Percentiles rank a stretch among this genome's conserved stretches.
Evolutionary conservation across 352 stramenopile genomes (phyloP).

Genomic region (Globisporangium middletonii): DNA sequence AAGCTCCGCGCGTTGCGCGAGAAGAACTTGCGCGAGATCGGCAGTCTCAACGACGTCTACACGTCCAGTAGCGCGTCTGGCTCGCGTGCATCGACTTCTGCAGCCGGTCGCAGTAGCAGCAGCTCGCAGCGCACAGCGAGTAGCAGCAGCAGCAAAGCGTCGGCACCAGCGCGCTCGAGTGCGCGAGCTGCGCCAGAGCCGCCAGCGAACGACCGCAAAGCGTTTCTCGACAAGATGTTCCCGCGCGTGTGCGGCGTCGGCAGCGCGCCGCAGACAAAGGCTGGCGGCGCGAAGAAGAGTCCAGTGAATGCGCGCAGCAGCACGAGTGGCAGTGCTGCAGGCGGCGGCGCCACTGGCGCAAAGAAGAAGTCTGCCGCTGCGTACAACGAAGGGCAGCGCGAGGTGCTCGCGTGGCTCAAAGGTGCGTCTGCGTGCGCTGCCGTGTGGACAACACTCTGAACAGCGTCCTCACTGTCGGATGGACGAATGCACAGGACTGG

Average conservation of each 20-base stretch:
- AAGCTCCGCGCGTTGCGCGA: constrained; percentile 19
- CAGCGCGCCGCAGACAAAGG: constrained; percentile 13
- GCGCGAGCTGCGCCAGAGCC: constrained; percentile 3
- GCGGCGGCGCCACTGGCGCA: constrained; percentile 16
- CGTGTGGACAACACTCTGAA: no score
- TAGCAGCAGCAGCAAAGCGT: not conserved
- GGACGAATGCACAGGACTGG: constrained; percentile 22
- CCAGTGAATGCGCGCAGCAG: constrained; percentile 7
- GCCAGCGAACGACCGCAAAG: constrained; percentile 42
- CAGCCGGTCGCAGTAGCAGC: not conserved
- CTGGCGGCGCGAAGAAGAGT: constrained; percentile 25
- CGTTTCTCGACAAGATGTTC: constrained; percentile 75
- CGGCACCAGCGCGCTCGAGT: not conserved
- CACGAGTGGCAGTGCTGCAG: not conserved
- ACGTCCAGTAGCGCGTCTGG: not conserved
- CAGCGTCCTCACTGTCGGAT: not conserved
- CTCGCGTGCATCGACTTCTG: not conserved
- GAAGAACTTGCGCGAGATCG: constrained; percentile 17
- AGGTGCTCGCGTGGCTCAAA: constrained; percentile 76
- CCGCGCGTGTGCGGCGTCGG: constrained; percentile 63
- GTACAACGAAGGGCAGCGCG: constrained; percentile 62
- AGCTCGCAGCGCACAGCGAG: not conserved
- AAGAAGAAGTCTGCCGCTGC: constrained; percentile 37
- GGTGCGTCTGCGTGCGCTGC: constrained; percentile 5
- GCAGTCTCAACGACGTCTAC: constrained; percentile 18